These are phyloP conservation scores for Trametes gibbosa DNA, from an alignment of 768 basidiomycete genomes.

Conservation along the genomic window DNA sequence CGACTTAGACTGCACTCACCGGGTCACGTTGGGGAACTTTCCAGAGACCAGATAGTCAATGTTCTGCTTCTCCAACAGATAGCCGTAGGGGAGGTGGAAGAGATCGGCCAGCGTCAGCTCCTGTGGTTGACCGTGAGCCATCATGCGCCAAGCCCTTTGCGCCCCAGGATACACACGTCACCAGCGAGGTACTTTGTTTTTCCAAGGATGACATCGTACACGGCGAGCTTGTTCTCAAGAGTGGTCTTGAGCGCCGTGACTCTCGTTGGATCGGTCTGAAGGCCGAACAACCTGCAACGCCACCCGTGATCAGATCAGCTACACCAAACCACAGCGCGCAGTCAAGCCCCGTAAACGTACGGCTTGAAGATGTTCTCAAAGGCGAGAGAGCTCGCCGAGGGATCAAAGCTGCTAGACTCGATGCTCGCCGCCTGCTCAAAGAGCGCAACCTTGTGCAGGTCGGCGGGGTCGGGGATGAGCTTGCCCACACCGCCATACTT, in stretches of 20 bases:
- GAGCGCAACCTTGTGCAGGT: constrained; percentile 37
- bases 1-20: constrained; percentile 30
- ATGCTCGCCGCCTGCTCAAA: constrained; percentile 43
- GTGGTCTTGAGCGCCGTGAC: constrained; percentile 27
- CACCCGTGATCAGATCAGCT: background rate
- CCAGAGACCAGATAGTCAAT: constrained; percentile 31
- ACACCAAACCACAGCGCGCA: background rate
- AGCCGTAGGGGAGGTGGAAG: constrained; percentile 53
- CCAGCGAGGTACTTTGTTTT: constrained; percentile 53
- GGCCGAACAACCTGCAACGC: constrained; percentile 17
- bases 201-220: constrained; percentile 53
- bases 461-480: constrained; percentile 43
- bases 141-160: too few relatives aligned
- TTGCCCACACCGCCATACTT: constrained; percentile 50
- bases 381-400: constrained; percentile 40
- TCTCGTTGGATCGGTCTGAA: constrained; percentile 31
- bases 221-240: constrained; percentile 45
- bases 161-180: constrained; percentile 29
- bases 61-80: constrained; percentile 25
- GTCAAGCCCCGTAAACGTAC: background rate
- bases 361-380: constrained; percentile 52
- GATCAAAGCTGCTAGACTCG: constrained; percentile 55
- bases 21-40: constrained; percentile 41
- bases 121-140: constrained; percentile 21
- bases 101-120: constrained; percentile 56